A percentile compares a stretch with the other conserved stretches of the same genome.
These are phyloP conservation scores for Talaromyces borbonicus DNA, from an alignment of 495 filamentous ascomycete genomes.

Conservation along the genomic window DNA sequence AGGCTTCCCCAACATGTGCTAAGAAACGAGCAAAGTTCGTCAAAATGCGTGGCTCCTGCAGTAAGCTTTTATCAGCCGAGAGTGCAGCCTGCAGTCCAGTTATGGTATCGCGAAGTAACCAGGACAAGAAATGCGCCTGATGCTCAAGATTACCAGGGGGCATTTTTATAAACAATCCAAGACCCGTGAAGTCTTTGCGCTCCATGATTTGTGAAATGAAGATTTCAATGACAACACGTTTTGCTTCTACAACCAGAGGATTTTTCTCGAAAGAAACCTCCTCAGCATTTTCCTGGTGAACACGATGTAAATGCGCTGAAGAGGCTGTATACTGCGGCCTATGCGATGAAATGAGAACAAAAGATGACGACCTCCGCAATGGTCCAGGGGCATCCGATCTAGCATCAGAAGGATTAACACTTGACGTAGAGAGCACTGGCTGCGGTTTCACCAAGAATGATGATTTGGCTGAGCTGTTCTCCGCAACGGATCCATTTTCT, in stretches of 20 bases:
- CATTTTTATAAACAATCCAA: slow-evolving; percentile 79
- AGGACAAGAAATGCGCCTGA: slow-evolving; percentile 90
- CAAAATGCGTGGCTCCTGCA: slow-evolving; percentile 75
- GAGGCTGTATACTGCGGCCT: slow-evolving; percentile 43
- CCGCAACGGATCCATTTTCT: slow-evolving; percentile 70
- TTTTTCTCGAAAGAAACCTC: slow-evolving; percentile 48
- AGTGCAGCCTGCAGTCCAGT: slow-evolving; percentile 59
- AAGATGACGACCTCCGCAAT: slow-evolving; percentile 71
- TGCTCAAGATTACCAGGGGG: slow-evolving; percentile 89
- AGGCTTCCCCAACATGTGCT: slow-evolving; percentile 71
- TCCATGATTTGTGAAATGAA: slow-evolving; percentile 74
- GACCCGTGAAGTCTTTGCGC: slow-evolving; percentile 82
- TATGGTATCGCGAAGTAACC: slow-evolving; percentile 66
- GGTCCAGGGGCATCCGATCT: slow-evolving; percentile 41
- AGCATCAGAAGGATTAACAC: slow-evolving; percentile 41
- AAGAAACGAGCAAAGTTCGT: slow-evolving; percentile 77
- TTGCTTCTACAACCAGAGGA: slow-evolving; percentile 59
- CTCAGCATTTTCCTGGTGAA: slow-evolving; percentile 26
- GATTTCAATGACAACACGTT: slow-evolving; percentile 65
- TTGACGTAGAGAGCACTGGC: slow-evolving; percentile 64
- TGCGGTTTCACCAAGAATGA: slow-evolving; percentile 46
- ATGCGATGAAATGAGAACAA: slow-evolving; percentile 74
- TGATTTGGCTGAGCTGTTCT: slow-evolving; percentile 71
- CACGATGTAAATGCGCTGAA: slow-evolving; percentile 49
- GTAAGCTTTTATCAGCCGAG: slow-evolving; percentile 55